Conservation (phyloP, 257 asterid genomes). For the Coffea canephora region DNA sequence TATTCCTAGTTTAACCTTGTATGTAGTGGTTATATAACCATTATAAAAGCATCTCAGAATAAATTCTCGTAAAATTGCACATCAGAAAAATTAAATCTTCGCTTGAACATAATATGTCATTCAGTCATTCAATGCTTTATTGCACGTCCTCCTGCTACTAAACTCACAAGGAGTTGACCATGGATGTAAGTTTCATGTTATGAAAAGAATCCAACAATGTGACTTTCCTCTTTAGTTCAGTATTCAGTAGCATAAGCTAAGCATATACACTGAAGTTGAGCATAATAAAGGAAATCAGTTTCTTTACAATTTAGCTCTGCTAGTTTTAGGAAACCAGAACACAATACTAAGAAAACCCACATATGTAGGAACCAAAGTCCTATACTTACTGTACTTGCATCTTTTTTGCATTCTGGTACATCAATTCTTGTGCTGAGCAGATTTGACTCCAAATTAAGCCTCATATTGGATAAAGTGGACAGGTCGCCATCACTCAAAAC, state of each 20-base stretch:
- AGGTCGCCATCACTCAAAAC: constrained; percentile 81
- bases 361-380: not conserved
- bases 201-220: not conserved
- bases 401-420: constrained; percentile 19
- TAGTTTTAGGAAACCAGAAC: not conserved
- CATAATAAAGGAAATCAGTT: not conserved
- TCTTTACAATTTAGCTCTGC: not conserved
- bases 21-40: not conserved
- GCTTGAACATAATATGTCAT: not conserved
- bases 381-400: constrained; percentile 38
- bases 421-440: constrained; percentile 30
- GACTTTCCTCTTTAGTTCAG: not conserved
- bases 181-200: not conserved
- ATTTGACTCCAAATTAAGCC: constrained; percentile 72
- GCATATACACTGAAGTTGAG: no score
- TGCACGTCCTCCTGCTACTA: not conserved
- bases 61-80: not conserved
- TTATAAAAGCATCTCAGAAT: not conserved
- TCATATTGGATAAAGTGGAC: constrained; percentile 77
- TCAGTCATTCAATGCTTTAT: no score
- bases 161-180: not conserved
- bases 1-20: not conserved
- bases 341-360: not conserved
- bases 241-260: not conserved
- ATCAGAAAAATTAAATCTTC: no score